Percentiles rank a stretch among this genome's conserved stretches.
phyloP scores from a whole-genome alignment of 192 early-diverging fungal genomes.

The Rhizophagus prolifer region DNA sequence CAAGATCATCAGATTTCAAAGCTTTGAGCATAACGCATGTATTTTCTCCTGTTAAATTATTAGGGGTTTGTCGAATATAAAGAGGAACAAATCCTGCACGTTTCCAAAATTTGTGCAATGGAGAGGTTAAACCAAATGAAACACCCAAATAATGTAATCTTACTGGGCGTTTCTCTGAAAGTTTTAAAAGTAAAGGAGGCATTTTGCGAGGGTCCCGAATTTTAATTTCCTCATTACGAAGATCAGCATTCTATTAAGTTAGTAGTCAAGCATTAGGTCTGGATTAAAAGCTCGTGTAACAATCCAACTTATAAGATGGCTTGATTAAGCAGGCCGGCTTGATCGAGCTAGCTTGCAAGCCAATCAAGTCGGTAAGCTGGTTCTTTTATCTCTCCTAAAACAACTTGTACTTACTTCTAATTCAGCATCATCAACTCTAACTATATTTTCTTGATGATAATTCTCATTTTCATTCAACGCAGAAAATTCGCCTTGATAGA shows the following conservation, averaged over 20 bases:
- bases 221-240: constrained; percentile 75
- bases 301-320: too few species aligned
- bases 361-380: too few species aligned
- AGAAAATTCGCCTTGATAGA: constrained; percentile 81
- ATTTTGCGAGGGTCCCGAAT: constrained; percentile 86
- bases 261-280: background rate
- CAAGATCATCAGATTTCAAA: constrained; percentile 49
- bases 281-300: too few species aligned
- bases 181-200: constrained; percentile 88
- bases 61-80: constrained; percentile 94
- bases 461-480: constrained; percentile 61
- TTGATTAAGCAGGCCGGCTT: too few species aligned
- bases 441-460: constrained; percentile 51
- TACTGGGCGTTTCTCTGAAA: constrained; percentile 77
- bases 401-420: constrained; percentile 37
- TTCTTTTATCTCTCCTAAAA: background rate
- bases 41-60: constrained; percentile 97
- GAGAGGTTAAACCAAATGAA: constrained; percentile 86
- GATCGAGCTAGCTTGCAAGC: too few species aligned
- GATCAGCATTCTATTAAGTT: constrained; percentile 34
- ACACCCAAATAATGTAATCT: constrained; percentile 95
- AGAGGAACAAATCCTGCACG: constrained; percentile 85
- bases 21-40: constrained; percentile 96
- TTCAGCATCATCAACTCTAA: constrained; percentile 54
- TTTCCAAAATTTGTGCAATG: constrained; percentile 97